Base-by-base conservation (phyloP, 192 early-diverging fungal species). In the Coemansia biformis region DNA sequence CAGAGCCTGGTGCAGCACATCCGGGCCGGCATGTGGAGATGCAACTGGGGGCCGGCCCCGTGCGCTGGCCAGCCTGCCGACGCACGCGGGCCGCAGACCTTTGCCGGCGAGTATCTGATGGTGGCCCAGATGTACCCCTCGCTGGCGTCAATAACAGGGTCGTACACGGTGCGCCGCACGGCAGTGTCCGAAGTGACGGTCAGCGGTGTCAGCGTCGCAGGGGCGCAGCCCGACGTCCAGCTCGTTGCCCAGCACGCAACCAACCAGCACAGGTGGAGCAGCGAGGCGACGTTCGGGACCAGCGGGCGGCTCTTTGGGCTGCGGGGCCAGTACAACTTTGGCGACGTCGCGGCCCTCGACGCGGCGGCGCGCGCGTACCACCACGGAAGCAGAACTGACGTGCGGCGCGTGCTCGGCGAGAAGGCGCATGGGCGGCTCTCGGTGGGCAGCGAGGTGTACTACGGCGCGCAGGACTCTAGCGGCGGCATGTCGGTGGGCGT, bases 401-500 rank as follows among this genome's bases (percentile, higher is more conserved):
- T n/a, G n/a, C n/a, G n/a, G n/a, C n/a, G 43, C 5, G 56, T 28
- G 2, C 39, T 51, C 5, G 30, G 38, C 15, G 51, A 45, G 2
- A 41, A 33, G 23, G 35, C 35, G 7, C 46, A 52, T 28, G 70
- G 70, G 31, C 53, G 63, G 21, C 21, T 74, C 9, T 61, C 70
- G 14, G 46, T 78, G 21, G 88, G 88, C 18, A 80, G 80, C 43
- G 88, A 88, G 61, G 29, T 86, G 14, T 90, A 88, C 46, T 87
- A 79, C 51, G 83, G 82, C 4, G 73, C 79, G 10, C 81, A 87
- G 24, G 91, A 96, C 34, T 80, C 81, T 41, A 93, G 88, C 59
- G 95, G 91, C 38, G 95, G 95, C 26, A 55, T 69, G 9, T 88
- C 88, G 31, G 77, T 82, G n/a, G 86, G 85, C 10, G 46, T 83